These are phyloP conservation scores for Zymoseptoria tritici DNA, from an alignment of 2,329 filamentous ascomycete genomes.

Conservation along the genomic window DNA sequence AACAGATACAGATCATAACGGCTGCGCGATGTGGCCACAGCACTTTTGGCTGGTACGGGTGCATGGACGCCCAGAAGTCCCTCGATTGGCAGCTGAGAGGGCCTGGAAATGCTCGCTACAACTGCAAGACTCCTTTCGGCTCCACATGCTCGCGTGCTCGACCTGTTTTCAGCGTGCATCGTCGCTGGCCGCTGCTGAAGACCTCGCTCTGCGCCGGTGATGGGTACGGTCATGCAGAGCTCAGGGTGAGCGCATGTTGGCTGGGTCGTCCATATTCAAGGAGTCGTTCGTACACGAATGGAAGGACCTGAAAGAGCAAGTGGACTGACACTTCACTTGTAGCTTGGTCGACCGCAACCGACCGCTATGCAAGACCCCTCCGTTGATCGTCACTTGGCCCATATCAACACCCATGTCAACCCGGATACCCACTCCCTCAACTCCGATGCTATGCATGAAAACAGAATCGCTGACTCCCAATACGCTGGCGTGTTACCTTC, in stretches of 20 bases:
- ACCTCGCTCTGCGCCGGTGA: background rate
- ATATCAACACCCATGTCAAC: background rate
- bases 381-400: background rate
- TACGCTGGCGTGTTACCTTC: conserved; percentile 14
- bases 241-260: background rate
- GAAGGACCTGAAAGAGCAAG: background rate
- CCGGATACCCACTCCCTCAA: background rate
- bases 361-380: background rate
- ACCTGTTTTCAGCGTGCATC: too few species aligned
- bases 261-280: background rate
- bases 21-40: too few species aligned
- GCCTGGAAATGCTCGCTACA: too few species aligned
- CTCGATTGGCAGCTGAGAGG: too few species aligned
- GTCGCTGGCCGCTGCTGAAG: too few species aligned
- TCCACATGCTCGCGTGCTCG: too few species aligned
- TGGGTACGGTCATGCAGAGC: background rate
- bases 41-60: too few species aligned
- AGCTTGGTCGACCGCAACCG: background rate
- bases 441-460: background rate
- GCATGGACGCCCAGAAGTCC: too few species aligned
- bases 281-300: background rate
- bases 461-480: background rate
- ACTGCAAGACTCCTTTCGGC: too few species aligned
- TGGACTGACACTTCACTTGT: background rate
- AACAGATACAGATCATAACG: too few species aligned